Base-by-base conservation (phyloP, 371 early-diverging fungal genomes). In the Mycotypha africana region DNA sequence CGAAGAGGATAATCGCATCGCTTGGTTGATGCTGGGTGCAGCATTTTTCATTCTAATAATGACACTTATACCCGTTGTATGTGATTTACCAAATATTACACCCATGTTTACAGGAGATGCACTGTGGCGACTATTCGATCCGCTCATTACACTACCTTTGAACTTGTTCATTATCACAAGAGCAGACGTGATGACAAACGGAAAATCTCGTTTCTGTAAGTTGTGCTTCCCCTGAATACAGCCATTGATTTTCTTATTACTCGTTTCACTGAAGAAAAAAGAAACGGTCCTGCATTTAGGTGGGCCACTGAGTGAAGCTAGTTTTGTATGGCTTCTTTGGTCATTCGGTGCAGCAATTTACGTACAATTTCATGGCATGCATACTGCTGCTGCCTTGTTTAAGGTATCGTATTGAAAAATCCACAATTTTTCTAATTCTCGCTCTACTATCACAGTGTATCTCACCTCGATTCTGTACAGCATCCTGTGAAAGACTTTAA, bases 401-500 rank as follows among this genome's bases (percentile, higher is more conserved):
- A 74, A 73, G 47, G 73, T 69, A 54, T 40, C n/a, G n/a, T n/a
- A n/a, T n/a, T n/a, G n/a, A n/a, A 25, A 19, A 22, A 0, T 21
- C 3, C 8, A 26, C 7, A 16, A n/a, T n/a, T n/a, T n/a, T n/a
- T n/a, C n/a, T n/a, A n/a, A n/a, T n/a, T n/a, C n/a, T n/a, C n/a
- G n/a, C n/a, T n/a, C n/a, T n/a, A n/a, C n/a, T n/a, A n/a, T n/a
- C n/a, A n/a, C n/a, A n/a, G 7, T 38, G 8, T 38, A 1, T 10
- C 20, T 20, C 7, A n/a, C n/a, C n/a, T n/a, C n/a, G n/a, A n/a
- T n/a, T n/a, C n/a, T n/a, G n/a, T n/a, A 39, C 31, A 73, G 70
- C 74, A 74, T 44, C 74, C 74, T 6, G 62, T 74, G 19, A 45
- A 74, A 57, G 57, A 65, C 10, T 70, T 74, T 41, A 72, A 68